Evolutionary conservation across 345 rosid genomes (phyloP).

Genomic region (Mallotus nudiflorus): DNA sequence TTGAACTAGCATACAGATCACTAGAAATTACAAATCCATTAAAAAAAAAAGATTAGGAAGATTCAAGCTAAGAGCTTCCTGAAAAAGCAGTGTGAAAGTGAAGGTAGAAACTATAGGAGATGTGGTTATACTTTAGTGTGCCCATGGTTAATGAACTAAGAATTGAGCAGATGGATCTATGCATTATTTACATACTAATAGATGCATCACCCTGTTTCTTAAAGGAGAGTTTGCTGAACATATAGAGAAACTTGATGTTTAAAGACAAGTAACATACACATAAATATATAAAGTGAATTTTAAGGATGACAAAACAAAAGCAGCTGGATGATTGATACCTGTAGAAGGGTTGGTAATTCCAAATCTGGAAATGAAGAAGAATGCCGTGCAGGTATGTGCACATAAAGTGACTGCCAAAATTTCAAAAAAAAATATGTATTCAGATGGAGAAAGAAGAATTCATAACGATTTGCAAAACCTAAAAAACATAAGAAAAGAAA

Average conservation of each 20-base stretch:
- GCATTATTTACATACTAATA: no score
- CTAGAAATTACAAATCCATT: neutral
- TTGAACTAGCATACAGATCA: neutral
- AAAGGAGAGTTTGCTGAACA: constrained; percentile 3
- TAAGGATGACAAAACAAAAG: neutral
- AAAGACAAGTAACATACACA: neutral
- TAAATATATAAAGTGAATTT: neutral
- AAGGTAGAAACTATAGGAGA: neutral
- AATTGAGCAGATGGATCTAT: no score
- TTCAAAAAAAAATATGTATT: constrained; percentile 22
- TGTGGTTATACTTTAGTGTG: neutral
- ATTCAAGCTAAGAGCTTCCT: neutral
- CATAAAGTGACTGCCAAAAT: constrained; percentile 70
- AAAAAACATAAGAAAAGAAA: neutral
- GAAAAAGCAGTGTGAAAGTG: neutral
- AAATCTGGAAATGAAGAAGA: constrained; percentile 79
- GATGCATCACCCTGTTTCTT: constrained; percentile 1
- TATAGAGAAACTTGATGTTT: neutral
- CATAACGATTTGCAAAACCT: neutral
- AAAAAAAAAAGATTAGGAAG: neutral
- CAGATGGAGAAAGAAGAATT: neutral
- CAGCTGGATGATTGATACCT: constrained; percentile 46
- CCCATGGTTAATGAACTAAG: neutral
- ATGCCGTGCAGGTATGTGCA: constrained; percentile 86
- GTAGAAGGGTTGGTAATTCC: constrained; percentile 87